Evolutionary conservation across 345 rosid genomes (phyloP), one percentile per base, ranked within the genome.

Genomic region (Dimocarpus longan): DNA sequence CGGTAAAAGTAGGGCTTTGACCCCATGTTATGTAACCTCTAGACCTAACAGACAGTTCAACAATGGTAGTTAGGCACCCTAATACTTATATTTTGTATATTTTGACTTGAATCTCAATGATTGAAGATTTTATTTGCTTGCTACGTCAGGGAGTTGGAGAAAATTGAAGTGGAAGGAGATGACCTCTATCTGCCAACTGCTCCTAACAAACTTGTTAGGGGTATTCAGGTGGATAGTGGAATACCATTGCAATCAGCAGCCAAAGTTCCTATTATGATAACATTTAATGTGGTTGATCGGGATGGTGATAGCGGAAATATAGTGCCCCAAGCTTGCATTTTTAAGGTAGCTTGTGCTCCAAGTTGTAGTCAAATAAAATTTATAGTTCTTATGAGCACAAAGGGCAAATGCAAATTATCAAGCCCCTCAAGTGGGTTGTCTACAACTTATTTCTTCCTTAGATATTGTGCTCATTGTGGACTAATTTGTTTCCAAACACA

Each of bases 201-300:
- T 78, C 90, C 93, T n/a, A 89, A 59, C 82, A 94, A 92, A 87
- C 93, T 96, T 83, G 98, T 96, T 48, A 89, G 92, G 86, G 97
- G 98, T 74, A 93, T 96, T 65, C 91, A 77, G 50, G 92, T 90
- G 73, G 98, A 94, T 83, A 96, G 99, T 86, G 99, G 99, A 79
- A 96, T 96, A 89, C 99, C 98, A 15, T 87, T 96, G 70, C 99
- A 96, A 65, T 96, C 99, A 19, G 99, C 99, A 5, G 99, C 98
- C 44, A 96, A 96, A 84, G 99, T 96, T 81, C 99, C 99, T 79
- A 94, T 96, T 57, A 89, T 96, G 97, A 91, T 94, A 68, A 88
- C 95, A 67, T 96, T 96, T 89, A 84, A 96, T 84, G 99, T 96
- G 78, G 83, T 90, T 75, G 99, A 96, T 86, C 90, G 93, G 59